phyloP scores from a whole-genome alignment of 108 stramenopile species.

The Fistulifera solaris region DNA sequence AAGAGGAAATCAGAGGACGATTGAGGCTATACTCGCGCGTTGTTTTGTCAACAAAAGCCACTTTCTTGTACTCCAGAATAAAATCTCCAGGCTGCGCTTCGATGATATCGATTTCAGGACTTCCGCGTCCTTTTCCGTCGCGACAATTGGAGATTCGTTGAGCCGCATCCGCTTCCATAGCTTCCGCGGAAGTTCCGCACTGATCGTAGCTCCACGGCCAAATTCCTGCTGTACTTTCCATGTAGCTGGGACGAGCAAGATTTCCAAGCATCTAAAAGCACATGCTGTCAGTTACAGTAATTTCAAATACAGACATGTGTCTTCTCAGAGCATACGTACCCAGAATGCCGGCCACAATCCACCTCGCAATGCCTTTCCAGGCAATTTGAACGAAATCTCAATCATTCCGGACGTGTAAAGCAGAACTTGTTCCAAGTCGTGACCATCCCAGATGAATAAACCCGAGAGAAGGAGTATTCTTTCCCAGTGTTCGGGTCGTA shows the following conservation, averaged over 20 bases:
- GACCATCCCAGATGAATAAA: slow-evolving; percentile 59
- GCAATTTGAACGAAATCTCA: slow-evolving; percentile 73
- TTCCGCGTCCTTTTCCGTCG: slow-evolving; percentile 51
- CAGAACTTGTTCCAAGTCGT: slow-evolving; percentile 92
- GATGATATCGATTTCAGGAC: slow-evolving; percentile 85
- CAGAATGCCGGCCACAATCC: slow-evolving; percentile 80
- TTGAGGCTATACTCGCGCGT: not conserved
- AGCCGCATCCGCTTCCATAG: slow-evolving; percentile 70
- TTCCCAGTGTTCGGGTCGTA: slow-evolving; percentile 1
- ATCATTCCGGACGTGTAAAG: slow-evolving; percentile 78
- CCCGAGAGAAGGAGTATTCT: not conserved
- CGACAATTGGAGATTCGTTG: slow-evolving; percentile 58
- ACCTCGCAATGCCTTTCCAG: slow-evolving; percentile 54
- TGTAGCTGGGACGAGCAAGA: slow-evolving; percentile 76
- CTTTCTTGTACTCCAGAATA: not conserved
- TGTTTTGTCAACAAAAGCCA: not conserved
- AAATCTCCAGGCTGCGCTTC: slow-evolving; percentile 77
- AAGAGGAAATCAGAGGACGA: slow-evolving; percentile 5
- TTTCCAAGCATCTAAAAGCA: slow-evolving; percentile 63
- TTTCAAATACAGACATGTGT: not conserved
- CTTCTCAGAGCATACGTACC: slow-evolving; percentile 17
- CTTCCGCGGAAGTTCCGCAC: slow-evolving; percentile 45
- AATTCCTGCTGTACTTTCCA: slow-evolving; percentile 69
- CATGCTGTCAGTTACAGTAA: too few relatives aligned
- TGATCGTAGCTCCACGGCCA: slow-evolving; percentile 85